Conservation (phyloP, 768 basidiomycete species). For the Rhodotorula toruloides region DNA sequence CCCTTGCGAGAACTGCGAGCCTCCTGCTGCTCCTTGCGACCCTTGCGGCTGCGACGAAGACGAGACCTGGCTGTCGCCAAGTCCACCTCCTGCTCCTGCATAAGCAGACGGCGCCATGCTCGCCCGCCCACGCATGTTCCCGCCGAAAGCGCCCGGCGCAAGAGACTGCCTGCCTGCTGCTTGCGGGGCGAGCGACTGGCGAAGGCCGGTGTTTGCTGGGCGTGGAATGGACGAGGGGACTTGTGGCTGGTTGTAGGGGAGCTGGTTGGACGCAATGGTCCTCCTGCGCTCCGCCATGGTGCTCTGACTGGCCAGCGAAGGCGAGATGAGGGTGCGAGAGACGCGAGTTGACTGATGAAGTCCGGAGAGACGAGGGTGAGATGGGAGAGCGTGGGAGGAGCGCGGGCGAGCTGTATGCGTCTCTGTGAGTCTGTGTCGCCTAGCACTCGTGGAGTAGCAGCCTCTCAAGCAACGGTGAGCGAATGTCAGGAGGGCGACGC, state of each 20-base stretch:
- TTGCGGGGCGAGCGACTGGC: slow-evolving; percentile 24
- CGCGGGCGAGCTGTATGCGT: too few relatives aligned
- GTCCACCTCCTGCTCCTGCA: too few relatives aligned
- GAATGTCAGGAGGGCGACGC: too few relatives aligned
- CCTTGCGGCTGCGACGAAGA: neutral
- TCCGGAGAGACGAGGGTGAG: neutral
- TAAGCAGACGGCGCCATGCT: neutral
- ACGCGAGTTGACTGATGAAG: slow-evolving; percentile 12
- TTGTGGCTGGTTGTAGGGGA: neutral
- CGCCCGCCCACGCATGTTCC: neutral
- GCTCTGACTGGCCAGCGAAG: too few relatives aligned
- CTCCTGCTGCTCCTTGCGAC: neutral
- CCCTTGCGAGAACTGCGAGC: slow-evolving; percentile 24
- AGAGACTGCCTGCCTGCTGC: slow-evolving; percentile 1
- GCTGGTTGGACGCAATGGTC: too few relatives aligned
- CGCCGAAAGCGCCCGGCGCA: neutral
- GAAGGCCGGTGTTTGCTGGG: slow-evolving; percentile 13
- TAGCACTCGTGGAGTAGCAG: too few relatives aligned
- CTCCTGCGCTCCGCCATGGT: slow-evolving; percentile 34
- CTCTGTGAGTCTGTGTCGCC: too few relatives aligned
- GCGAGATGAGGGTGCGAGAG: neutral
- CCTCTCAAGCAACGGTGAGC: too few relatives aligned
- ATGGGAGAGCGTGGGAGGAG: too few relatives aligned
- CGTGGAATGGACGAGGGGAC: slow-evolving; percentile 34
- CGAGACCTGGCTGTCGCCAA: too few relatives aligned